These are phyloP conservation scores for Polyporus tsugae DNA, from an alignment of 1,284 basidiomycete species.

Conservation along the genomic window DNA sequence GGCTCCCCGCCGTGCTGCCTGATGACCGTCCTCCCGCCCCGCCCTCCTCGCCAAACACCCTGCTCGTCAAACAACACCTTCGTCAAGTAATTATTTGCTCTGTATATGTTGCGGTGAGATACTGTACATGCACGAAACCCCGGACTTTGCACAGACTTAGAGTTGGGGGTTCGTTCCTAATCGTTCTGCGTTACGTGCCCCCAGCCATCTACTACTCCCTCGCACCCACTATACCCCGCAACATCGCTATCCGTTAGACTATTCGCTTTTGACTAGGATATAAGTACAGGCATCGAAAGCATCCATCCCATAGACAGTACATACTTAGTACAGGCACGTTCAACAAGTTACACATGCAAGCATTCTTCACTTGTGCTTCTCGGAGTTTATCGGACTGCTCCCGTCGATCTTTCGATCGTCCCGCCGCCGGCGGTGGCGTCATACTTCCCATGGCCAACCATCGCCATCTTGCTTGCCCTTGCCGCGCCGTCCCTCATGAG, in stretches of 20 bases:
- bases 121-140: not conserved
- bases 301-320: conserved; percentile 1
- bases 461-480: too few relatives aligned
- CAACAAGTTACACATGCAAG: not conserved
- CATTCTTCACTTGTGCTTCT: not conserved
- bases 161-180: conserved; percentile 1
- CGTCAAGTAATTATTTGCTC: conserved; percentile 7
- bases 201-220: not conserved
- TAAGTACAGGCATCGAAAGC: not conserved
- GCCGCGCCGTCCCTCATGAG: not conserved
- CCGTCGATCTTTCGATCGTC: not conserved
- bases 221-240: not conserved
- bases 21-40: not conserved
- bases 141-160: not conserved
- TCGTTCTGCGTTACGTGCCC: not conserved
- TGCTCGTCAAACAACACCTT: not conserved
- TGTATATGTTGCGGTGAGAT: conserved; percentile 8
- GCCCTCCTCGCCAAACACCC: not conserved
- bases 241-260: conserved; percentile 4
- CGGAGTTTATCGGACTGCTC: conserved; percentile 2
- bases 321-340: not conserved
- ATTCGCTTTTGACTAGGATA: not conserved
- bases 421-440: not conserved
- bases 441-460: not conserved
- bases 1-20: conserved; percentile 29